Evolutionary conservation across 2,329 filamentous ascomycete species (phyloP).

Genomic region (Dactylellina leptospora): DNA sequence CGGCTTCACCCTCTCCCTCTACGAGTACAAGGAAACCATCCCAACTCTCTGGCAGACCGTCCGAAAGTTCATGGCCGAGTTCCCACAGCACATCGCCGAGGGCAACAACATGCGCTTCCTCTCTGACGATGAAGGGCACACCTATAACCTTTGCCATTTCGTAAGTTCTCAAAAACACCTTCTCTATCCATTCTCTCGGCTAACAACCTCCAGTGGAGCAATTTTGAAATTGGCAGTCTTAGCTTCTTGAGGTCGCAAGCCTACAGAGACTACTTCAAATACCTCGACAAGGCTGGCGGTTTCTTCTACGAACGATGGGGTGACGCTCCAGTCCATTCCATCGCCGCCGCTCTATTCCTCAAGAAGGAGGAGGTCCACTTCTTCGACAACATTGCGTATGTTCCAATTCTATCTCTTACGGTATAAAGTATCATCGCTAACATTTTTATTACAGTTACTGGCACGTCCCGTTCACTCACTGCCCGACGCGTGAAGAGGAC

Average conservation of each 20-base stretch:
- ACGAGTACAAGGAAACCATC: slow-evolving; percentile 96
- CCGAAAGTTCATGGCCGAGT: slow-evolving; percentile 90
- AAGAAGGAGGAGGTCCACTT: slow-evolving; percentile 96
- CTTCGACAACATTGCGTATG: slow-evolving; percentile 89
- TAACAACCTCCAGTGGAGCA: slow-evolving; percentile 79
- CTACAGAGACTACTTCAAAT: slow-evolving; percentile 90
- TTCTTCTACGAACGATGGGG: slow-evolving; percentile 89
- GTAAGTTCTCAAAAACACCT: slow-evolving; percentile 65
- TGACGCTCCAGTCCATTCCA: slow-evolving; percentile 97
- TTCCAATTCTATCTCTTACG: neutral
- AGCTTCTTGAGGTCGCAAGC: slow-evolving; percentile 89
- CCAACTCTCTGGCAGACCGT: slow-evolving; percentile 93
- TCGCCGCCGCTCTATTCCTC: slow-evolving; percentile 84
- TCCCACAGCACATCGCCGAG: slow-evolving; percentile 85
- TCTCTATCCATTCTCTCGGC: slow-evolving; percentile 1
- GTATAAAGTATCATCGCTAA: slow-evolving; percentile 5
- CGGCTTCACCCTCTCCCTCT: slow-evolving; percentile 92
- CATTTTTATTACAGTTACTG: slow-evolving; percentile 70
- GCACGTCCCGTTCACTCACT: slow-evolving; percentile 97
- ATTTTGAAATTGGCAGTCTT: slow-evolving; percentile 95
- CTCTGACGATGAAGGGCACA: slow-evolving; percentile 88
- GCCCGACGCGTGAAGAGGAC: slow-evolving; percentile 86
- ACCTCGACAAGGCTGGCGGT: slow-evolving; percentile 86
- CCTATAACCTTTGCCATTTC: slow-evolving; percentile 97
- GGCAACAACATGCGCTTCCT: slow-evolving; percentile 91